These are phyloP conservation scores for Fonsecaea erecta DNA, from an alignment of 2,329 filamentous ascomycete species.

Conservation along the genomic window DNA sequence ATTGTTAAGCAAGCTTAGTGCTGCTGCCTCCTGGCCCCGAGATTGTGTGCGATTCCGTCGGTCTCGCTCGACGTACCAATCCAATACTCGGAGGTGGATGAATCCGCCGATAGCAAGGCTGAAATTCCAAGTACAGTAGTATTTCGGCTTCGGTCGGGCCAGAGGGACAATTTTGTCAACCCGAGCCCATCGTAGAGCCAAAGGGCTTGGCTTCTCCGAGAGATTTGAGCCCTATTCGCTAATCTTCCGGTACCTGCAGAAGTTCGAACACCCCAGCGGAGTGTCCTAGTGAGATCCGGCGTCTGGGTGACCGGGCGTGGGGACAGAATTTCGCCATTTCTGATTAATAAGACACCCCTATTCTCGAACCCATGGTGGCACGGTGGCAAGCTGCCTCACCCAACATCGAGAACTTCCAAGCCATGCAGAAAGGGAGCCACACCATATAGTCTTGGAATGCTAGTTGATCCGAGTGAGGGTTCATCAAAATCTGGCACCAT, in stretches of 20 bases:
- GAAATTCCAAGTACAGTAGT: no score
- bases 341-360: neutral
- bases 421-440: no score
- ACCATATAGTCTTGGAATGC: no score
- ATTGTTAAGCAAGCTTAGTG: slow-evolving; percentile 6
- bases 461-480: no score
- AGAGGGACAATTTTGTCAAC: no score
- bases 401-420: neutral
- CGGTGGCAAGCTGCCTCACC: neutral
- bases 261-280: neutral
- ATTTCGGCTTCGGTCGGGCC: no score
- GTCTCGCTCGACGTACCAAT: no score
- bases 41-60: neutral
- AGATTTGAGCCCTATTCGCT: neutral
- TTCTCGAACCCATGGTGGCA: no score
- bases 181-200: no score
- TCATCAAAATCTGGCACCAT: no score
- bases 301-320: neutral
- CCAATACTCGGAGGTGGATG: neutral
- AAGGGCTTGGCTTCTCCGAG: neutral
- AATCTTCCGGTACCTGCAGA: neutral
- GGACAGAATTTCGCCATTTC: neutral
- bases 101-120: no score
- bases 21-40: neutral
- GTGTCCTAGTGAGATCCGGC: neutral